A percentile compares a stretch with the other conserved stretches of the same genome.
Conservation (phyloP, 208 protist genomes). For the Balamuthia mandrillaris region DNA sequence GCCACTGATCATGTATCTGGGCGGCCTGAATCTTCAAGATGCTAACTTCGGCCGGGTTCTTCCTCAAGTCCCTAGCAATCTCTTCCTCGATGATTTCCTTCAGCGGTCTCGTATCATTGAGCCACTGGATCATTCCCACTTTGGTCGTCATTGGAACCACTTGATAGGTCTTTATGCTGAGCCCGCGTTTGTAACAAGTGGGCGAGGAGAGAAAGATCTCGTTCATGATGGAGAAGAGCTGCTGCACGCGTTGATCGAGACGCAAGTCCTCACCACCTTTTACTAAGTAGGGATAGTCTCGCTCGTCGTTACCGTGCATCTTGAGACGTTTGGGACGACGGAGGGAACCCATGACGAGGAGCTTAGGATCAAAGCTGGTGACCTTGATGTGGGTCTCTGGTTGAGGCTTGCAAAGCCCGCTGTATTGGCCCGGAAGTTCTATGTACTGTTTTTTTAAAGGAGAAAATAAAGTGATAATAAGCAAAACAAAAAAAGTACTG, state of each 20-base stretch:
- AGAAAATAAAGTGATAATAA: background rate
- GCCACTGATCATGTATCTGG: conserved; percentile 57
- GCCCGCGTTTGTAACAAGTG: background rate
- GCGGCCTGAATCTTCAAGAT: conserved; percentile 47
- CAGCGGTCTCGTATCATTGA: conserved; percentile 76
- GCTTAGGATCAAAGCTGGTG: conserved; percentile 59
- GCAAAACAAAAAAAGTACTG: background rate
- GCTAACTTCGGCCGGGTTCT: conserved; percentile 15
- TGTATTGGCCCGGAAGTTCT: conserved; percentile 72
- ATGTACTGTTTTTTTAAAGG: conserved; percentile 41
- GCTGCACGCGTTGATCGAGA: conserved; percentile 86
- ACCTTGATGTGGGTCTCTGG: conserved; percentile 54
- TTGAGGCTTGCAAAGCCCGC: conserved; percentile 52
- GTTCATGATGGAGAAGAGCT: conserved; percentile 75
- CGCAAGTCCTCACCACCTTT: conserved; percentile 91
- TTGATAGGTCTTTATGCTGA: conserved; percentile 68
- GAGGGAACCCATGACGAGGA: conserved; percentile 81
- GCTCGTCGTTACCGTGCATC: conserved; percentile 78
- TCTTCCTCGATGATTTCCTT: conserved; percentile 67
- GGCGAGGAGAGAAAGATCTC: conserved; percentile 57
- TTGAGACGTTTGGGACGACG: conserved; percentile 81
- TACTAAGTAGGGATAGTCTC: conserved; percentile 78
- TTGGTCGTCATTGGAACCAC: conserved; percentile 81
- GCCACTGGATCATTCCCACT: conserved; percentile 87
- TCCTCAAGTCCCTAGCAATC: conserved; percentile 31